A percentile compares a stretch with the other conserved stretches of the same genome.
Conservation (phyloP, 208 protist genomes). For the Leishmania arabica region DNA sequence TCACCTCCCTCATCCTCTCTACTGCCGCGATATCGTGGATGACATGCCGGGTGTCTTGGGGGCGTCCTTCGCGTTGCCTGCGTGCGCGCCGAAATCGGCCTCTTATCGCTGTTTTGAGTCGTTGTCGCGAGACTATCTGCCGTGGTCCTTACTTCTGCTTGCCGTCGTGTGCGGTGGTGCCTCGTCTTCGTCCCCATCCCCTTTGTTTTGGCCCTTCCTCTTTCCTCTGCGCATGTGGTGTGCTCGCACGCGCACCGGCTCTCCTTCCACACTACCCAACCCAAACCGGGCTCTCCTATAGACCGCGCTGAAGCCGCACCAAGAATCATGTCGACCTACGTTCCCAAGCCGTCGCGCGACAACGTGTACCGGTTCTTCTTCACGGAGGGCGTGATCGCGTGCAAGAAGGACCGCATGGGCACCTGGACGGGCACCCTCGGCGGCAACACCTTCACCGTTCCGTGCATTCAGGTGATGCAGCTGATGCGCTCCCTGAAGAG, state of each 20-base stretch:
- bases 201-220: not conserved
- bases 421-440: slow-evolving; percentile 84
- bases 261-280: too few relatives aligned
- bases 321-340: slow-evolving; percentile 38
- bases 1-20: not conserved
- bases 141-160: not conserved
- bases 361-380: slow-evolving; percentile 94
- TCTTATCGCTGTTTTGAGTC: not conserved
- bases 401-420: slow-evolving; percentile 91
- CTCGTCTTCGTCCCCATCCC: not conserved
- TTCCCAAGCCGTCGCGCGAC: slow-evolving; percentile 79
- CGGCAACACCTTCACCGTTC: slow-evolving; percentile 77
- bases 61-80: not conserved
- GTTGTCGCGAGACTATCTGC: not conserved
- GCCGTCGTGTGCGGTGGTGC: not conserved
- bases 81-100: not conserved
- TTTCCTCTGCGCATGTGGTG: not conserved
- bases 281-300: not conserved
- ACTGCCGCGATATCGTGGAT: not conserved
- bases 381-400: slow-evolving; percentile 89
- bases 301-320: not conserved
- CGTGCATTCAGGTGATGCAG: slow-evolving; percentile 88
- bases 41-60: not conserved
- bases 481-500: slow-evolving; percentile 92
- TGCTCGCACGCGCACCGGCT: not conserved